Evolutionary conservation across 2,329 filamentous ascomycete species (phyloP), one percentile per base, ranked within the genome.

Genomic region (Aulographum hederae): DNA sequence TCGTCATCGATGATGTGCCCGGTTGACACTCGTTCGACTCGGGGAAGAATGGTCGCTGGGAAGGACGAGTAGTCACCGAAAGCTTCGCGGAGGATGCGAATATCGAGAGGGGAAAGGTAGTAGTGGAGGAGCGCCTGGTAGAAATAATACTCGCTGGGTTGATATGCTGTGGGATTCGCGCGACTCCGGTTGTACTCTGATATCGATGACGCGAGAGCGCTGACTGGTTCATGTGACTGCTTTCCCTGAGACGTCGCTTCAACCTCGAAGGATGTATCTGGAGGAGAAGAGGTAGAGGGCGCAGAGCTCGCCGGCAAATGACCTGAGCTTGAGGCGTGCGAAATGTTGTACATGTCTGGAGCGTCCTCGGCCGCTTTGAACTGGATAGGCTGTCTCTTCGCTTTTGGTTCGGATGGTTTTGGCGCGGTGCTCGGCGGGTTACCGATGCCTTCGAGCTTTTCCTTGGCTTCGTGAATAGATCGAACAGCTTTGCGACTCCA

Each of bases 41-140:
- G 72, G 1, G 85, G 85, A 6, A 93, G 61, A 12, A 94, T 74
- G 0, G 80, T 86, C 0, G 82, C 78, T 0, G 85, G 85, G 43
- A 94, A 92, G 6, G 68, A 60, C 2, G 75, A 69, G 49, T 89
- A 94, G 14, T 76, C 68, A 3, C 81, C 82, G 46, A 89, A 94
- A 28, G 82, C 81, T 2, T 81, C 72, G 55, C 91, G 92, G 19
- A 94, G 61, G 38, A 94, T 93, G 31, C 85, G 74, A 38, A 94
- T 94, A 47, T 94, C 85, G 20, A 94, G 64, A 0, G 85, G 77
- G 0, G 82, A 91, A 3, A 94, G 67, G 43, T 93, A 94, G 30
- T 91, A 78, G 43, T 94, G 85, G 15, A 80, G 75, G 1, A 85
- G 67, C 0, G 81, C 77, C 42, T 82, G 79, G 53, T 93, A 94